Evolutionary conservation across 2,329 filamentous ascomycete genomes (phyloP), one percentile per base, ranked within the genome.

Genomic region (Iodosphaeria phyllophila): DNA sequence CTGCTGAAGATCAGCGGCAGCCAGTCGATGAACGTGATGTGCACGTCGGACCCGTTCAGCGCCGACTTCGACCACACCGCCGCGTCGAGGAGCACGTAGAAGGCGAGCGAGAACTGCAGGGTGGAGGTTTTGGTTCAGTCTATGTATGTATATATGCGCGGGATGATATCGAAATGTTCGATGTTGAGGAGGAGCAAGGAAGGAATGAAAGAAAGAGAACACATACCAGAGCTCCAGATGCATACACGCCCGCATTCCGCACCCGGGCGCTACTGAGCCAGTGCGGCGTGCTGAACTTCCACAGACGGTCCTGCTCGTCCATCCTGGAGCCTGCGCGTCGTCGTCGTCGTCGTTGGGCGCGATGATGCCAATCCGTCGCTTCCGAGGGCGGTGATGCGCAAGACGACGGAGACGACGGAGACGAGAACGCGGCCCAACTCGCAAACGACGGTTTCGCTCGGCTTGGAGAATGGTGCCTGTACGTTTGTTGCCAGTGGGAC

Each of bases 21-120:
- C 70, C 70, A 75, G 60, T 75, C 70, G 47, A 73, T 57, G 40
- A 74, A 76, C 35, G 56, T 67, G 39, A 76, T 56, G 51, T 75
- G 69, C 29, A 65, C 51, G 44, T 60, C 50, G 28, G 65, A 70
- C 30, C 56, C 60, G 52, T 75, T 75, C 34, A 51, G 53, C 31
- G 54, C 28, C 8, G 62, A 67, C 40, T 70, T 64, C 37, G 69
- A 74, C 66, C 67, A 75, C 24, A 74, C 66, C 32, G 70, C 66
- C 5, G 64, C 59, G 47, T 75, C 70, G 47, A 75, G 64, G 50
- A 75, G 62, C 42, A 67, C 54, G 55, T 73, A 74, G 50, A 75
- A 75, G 32, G 68, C 68, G 43, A 74, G 52, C 23, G 69, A 71
- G 57, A 71, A 74, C 69, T 73, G 37, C 27, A 5, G 8, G n/a